Evolutionary conservation across 2,329 filamentous ascomycete species (phyloP).

Genomic region (Xylariaceae sp.): DNA sequence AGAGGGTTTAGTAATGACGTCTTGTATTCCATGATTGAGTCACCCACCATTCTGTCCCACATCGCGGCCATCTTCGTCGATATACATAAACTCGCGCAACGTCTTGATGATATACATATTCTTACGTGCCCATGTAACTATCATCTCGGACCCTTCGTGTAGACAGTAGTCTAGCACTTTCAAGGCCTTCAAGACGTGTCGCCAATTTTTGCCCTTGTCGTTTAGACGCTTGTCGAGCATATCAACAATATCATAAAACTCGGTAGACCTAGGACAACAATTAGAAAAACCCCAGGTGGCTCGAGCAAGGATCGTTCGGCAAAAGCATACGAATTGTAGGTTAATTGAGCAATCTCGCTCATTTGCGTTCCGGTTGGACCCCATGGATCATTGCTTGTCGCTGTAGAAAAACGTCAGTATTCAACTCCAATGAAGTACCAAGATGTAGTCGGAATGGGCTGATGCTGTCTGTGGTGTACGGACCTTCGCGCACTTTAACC

Average conservation of each 20-base stretch:
- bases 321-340: slow-evolving; percentile 84
- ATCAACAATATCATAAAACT: slow-evolving; percentile 99
- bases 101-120: slow-evolving; percentile 99
- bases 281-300: slow-evolving; percentile 21
- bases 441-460: slow-evolving; percentile 18
- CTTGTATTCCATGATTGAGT: slow-evolving; percentile 15
- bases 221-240: slow-evolving; percentile 99
- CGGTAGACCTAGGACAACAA: slow-evolving; percentile 68
- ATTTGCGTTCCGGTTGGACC: slow-evolving; percentile 97
- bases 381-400: slow-evolving; percentile 98
- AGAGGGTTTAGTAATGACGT: slow-evolving; percentile 34
- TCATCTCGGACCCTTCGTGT: slow-evolving; percentile 93
- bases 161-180: slow-evolving; percentile 98
- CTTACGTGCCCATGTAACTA: slow-evolving; percentile 97
- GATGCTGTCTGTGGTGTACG: slow-evolving; percentile 16
- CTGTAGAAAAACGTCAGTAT: slow-evolving; percentile 53
- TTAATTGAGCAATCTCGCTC: slow-evolving; percentile 97
- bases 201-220: slow-evolving; percentile 99
- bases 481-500: slow-evolving; percentile 98
- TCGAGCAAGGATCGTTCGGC: slow-evolving; percentile 1
- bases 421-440: slow-evolving; percentile 2
- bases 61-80: slow-evolving; percentile 93
- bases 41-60: slow-evolving; percentile 91
- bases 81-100: slow-evolving; percentile 92
- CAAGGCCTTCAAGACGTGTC: slow-evolving; percentile 94